phyloP scores from a whole-genome alignment of 768 basidiomycete species.

The Termitomyces sp. region DNA sequence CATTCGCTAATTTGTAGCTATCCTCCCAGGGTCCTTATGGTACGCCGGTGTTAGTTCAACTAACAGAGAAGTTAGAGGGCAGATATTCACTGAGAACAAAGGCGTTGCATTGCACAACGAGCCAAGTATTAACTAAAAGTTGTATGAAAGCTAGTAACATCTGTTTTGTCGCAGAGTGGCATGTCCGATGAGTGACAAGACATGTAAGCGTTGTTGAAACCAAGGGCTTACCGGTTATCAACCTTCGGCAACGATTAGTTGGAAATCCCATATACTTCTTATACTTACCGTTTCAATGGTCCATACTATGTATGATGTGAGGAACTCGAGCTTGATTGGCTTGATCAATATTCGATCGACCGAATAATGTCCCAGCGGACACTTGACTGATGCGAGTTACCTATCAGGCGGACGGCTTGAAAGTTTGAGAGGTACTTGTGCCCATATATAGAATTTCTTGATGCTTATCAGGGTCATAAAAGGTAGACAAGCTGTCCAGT shows the following conservation, averaged over 20 bases:
- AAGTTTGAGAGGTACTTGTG: neutral
- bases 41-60: neutral
- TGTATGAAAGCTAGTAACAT: neutral
- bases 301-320: neutral
- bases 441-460: neutral
- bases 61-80: neutral
- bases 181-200: no score
- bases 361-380: neutral
- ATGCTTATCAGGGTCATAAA: neutral
- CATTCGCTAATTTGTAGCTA: conserved; percentile 31
- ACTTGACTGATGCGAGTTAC: neutral
- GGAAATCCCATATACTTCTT: neutral
- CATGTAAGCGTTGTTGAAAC: neutral
- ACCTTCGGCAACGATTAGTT: neutral
- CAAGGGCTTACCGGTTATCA: neutral
- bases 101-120: conserved; percentile 1
- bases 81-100: conserved; percentile 4
- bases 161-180: neutral
- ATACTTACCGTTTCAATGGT: neutral
- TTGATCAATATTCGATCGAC: neutral
- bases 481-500: neutral
- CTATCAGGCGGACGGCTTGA: neutral
- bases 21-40: conserved; percentile 40
- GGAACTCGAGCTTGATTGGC: neutral
- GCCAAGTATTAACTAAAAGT: neutral